These are phyloP conservation scores for Apiosordaria backusii DNA, from an alignment of 495 filamentous ascomycete genomes.

Conservation along the genomic window DNA sequence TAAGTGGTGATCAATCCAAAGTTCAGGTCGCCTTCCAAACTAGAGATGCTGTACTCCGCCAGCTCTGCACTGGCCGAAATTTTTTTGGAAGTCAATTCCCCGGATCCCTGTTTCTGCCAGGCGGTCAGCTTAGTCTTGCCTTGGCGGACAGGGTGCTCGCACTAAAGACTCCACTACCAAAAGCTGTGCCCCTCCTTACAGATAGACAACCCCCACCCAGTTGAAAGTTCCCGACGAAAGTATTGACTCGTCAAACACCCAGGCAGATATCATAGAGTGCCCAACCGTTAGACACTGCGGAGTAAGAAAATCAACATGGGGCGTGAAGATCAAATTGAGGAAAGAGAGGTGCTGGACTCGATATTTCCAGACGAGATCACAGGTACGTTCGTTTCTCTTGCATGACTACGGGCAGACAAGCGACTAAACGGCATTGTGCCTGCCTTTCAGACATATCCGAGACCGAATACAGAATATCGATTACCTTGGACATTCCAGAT, in stretches of 20 bases:
- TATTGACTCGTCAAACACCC: neutral
- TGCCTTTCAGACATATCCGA: slow-evolving; percentile 69
- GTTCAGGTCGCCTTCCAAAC: neutral
- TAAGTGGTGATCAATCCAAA: neutral
- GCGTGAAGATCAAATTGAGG: slow-evolving; percentile 88
- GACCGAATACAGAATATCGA: slow-evolving; percentile 76
- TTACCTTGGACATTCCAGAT: slow-evolving; percentile 69
- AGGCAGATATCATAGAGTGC: neutral
- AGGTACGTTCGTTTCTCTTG: slow-evolving; percentile 52
- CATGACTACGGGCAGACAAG: neutral
- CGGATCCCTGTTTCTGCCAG: slow-evolving; percentile 32
- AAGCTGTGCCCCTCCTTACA: neutral
- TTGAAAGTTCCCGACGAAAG: neutral
- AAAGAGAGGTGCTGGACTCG: slow-evolving; percentile 93
- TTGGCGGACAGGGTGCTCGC: slow-evolving; percentile 8
- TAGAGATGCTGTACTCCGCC: neutral
- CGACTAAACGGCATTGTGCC: neutral
- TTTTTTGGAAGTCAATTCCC: slow-evolving; percentile 23
- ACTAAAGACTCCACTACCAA: neutral
- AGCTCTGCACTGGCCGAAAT: slow-evolving; percentile 6
- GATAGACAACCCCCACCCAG: slow-evolving; percentile 7
- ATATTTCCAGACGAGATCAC: slow-evolving; percentile 98
- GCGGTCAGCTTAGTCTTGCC: slow-evolving; percentile 36
- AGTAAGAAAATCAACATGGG: slow-evolving; percentile 59
- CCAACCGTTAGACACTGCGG: neutral